Evolutionary conservation across 2,329 filamentous ascomycete genomes (phyloP), one percentile per base, ranked within the genome.

Genomic region (Stachybotrys chartarum): DNA sequence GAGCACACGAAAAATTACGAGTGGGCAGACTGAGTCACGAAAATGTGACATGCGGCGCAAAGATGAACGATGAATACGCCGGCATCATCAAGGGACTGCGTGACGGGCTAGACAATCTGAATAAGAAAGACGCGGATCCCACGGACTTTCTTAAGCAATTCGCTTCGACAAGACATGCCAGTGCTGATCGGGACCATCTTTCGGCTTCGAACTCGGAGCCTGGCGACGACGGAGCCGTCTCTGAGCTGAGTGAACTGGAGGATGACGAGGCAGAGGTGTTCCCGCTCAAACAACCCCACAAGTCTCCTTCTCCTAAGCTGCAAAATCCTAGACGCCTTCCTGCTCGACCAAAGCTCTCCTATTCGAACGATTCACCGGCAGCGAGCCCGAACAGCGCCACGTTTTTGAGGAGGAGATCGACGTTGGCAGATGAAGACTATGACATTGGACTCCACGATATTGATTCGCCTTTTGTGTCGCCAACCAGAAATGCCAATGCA

Each of bases 201-300:
- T 7, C 35, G 12, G 35, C 35, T 12, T 39, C 35, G 35, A 39
- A 7, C 35, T 7, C 35, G 35, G 35, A n/a, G n/a, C n/a, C n/a
- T 39, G 12, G 5, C 50, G 11, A 44, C 45, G 7, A 52, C 55
- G 1, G 52, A 10, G 63, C 66, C 0, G 69, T 75, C 6, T 81
- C 79, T 0, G 79, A 81, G 44, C 69, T 81, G 17, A 80, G 78
- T 53, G 78, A 82, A 47, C 65, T 79, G n/a, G 80, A 82, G 50
- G 77, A 82, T 1, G 75, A 79, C 11, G 60, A 60, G 6, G 58
- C 55, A 16, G 54, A 63, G 0, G 47, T 58, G 0, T 59, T 64
- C 5, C 52, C 53, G 3, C 11, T 59, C 2, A 58, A 63, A 16
- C 53, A 62, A 1, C 63, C 63, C 0, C 58, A 64, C 10, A 61